Percentiles rank a stretch among this genome's conserved stretches.
Conservation (phyloP, 257 asterid genomes). For the Solanum commersonii region DNA sequence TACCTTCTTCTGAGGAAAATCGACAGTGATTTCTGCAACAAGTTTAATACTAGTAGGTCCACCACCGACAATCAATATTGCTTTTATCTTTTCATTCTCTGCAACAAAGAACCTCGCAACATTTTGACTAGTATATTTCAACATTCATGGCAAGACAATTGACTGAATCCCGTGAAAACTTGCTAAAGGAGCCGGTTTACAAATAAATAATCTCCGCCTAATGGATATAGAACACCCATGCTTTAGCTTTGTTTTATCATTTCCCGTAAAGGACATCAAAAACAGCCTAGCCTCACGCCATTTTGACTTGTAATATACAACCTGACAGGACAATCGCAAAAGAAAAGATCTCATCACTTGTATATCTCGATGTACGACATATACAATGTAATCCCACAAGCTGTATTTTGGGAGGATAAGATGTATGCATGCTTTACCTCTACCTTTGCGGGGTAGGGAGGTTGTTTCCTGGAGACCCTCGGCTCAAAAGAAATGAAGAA, state of each 20-base stretch:
- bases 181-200: neutral
- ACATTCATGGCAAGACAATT: neutral
- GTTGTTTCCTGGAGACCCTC: no score
- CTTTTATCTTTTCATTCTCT: conserved; percentile 55
- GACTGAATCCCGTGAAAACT: neutral
- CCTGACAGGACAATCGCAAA: neutral
- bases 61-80: conserved; percentile 70
- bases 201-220: neutral
- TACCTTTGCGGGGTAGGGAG: no score
- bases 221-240: neutral
- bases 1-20: no score
- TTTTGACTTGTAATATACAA: neutral
- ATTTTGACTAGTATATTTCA: neutral
- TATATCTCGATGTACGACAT: no score
- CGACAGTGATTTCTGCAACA: no score
- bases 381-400: no score
- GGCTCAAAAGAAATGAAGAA: no score
- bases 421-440: no score
- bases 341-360: neutral
- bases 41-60: conserved; percentile 41
- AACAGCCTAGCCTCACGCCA: no score
- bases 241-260: neutral
- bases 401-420: no score
- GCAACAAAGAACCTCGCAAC: neutral
- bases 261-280: neutral